phyloP scores from a whole-genome alignment of 306 rosid genomes.

The Carpinus fangiana region DNA sequence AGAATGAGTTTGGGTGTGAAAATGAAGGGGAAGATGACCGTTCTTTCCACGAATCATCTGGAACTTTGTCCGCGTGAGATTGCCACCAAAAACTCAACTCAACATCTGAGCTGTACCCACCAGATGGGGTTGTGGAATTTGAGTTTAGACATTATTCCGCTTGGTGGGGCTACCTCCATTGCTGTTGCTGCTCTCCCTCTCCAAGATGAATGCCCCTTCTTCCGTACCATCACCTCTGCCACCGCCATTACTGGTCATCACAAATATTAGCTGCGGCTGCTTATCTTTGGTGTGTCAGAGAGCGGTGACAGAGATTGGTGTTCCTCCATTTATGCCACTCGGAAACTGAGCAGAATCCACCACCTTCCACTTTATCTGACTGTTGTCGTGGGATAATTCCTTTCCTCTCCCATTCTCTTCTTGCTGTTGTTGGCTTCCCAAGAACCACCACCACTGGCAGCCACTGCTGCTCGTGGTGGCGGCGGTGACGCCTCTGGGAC shows the following conservation, averaged over 20 bases:
- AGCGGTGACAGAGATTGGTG: background rate
- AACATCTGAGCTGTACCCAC: too few relatives aligned
- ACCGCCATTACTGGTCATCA: background rate
- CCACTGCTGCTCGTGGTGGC: background rate
- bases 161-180: background rate
- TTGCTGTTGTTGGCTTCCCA: background rate
- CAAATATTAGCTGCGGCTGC: background rate
- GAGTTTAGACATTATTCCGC: slow-evolving; percentile 1
- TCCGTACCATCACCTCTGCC: background rate
- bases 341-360: background rate
- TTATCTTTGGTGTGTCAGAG: background rate
- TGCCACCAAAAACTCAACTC: too few relatives aligned
- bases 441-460: slow-evolving; percentile 2
- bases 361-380: background rate
- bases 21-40: too few relatives aligned
- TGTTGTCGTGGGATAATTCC: background rate
- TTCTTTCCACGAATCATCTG: too few relatives aligned
- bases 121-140: too few relatives aligned
- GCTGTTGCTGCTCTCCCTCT: background rate
- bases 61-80: too few relatives aligned
- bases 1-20: too few relatives aligned
- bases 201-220: background rate
- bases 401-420: background rate
- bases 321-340: background rate
- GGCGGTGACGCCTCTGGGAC: slow-evolving; percentile 6